phyloP scores from a whole-genome alignment of 2,329 filamentous ascomycete species.

The Orbilia ellipsospora region DNA sequence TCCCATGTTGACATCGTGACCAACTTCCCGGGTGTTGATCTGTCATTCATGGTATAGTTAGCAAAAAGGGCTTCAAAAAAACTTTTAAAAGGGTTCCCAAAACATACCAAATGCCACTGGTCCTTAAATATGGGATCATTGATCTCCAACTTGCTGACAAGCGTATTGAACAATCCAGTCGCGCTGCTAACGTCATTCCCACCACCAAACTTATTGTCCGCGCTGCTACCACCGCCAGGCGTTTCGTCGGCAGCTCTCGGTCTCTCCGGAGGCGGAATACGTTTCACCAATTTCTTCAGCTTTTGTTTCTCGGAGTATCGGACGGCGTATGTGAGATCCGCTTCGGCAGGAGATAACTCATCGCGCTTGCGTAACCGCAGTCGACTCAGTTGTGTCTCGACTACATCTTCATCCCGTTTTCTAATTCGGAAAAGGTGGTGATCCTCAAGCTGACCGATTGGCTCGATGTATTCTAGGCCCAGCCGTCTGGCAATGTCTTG shows the following conservation, averaged over 20 bases:
- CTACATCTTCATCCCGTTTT: slow-evolving; percentile 71
- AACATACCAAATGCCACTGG: slow-evolving; percentile 83
- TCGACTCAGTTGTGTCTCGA: slow-evolving; percentile 68
- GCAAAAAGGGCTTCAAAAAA: background rate
- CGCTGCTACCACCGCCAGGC: slow-evolving; percentile 1
- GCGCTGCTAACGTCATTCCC: slow-evolving; percentile 11
- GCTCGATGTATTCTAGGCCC: slow-evolving; percentile 82
- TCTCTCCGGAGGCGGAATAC: slow-evolving; percentile 63
- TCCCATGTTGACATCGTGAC: slow-evolving; percentile 96
- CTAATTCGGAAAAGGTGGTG: slow-evolving; percentile 88
- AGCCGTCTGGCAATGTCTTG: slow-evolving; percentile 76
- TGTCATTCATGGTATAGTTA: slow-evolving; percentile 42
- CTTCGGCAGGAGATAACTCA: slow-evolving; percentile 63
- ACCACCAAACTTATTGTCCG: slow-evolving; percentile 33
- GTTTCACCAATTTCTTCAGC: slow-evolving; percentile 72
- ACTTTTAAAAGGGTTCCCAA: background rate
- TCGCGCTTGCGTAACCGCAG: slow-evolving; percentile 67
- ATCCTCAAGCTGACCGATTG: slow-evolving; percentile 78
- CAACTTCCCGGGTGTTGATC: slow-evolving; percentile 80
- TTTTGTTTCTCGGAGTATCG: slow-evolving; percentile 83
- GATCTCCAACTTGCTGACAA: slow-evolving; percentile 78
- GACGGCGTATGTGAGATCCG: slow-evolving; percentile 77
- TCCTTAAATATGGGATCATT: slow-evolving; percentile 89
- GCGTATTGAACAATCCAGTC: slow-evolving; percentile 55
- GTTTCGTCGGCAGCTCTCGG: slow-evolving; percentile 31